Evolutionary conservation across 148 eudicot species (phyloP).

Genomic region (Cornus florida): DNA sequence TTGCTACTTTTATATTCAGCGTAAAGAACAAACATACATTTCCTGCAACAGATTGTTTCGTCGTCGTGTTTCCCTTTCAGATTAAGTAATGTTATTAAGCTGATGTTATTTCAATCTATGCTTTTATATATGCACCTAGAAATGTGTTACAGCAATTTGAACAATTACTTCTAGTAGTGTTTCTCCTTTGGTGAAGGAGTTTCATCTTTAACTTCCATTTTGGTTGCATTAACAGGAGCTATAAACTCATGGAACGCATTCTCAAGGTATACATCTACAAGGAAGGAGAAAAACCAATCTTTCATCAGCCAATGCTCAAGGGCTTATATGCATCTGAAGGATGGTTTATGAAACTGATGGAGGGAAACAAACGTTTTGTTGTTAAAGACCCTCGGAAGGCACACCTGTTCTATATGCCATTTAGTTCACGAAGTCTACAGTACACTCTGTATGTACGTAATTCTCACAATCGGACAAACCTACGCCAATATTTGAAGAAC

Average conservation of each 20-base stretch:
- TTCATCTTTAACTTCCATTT: background rate
- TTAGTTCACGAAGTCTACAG: constrained; percentile 76
- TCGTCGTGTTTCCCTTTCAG: background rate
- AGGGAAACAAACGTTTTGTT: constrained; percentile 58
- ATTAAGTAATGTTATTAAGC: background rate
- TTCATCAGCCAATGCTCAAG: constrained; percentile 86
- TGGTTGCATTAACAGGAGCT: constrained; percentile 59
- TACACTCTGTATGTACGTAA: constrained; percentile 51
- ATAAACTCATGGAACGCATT: constrained; percentile 78
- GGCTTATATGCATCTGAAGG: constrained; percentile 96
- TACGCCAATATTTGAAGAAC: constrained; percentile 53
- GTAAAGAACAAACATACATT: background rate
- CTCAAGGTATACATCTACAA: constrained; percentile 75
- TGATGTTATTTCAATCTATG: background rate
- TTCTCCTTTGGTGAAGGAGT: background rate
- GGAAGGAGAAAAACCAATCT: constrained; percentile 82
- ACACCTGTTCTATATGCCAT: constrained; percentile 89
- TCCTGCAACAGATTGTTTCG: background rate
- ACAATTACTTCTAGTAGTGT: background rate
- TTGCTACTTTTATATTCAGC: background rate
- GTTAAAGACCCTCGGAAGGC: constrained; percentile 73
- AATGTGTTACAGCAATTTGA: background rate
- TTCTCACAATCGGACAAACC: constrained; percentile 62
- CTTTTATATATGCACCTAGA: background rate
- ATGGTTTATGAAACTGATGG: constrained; percentile 98